A percentile compares a stretch with the other conserved stretches of the same genome.
phyloP scores from a whole-genome alignment of 1,284 basidiomycete genomes.

The Rhodofomes roseus region DNA sequence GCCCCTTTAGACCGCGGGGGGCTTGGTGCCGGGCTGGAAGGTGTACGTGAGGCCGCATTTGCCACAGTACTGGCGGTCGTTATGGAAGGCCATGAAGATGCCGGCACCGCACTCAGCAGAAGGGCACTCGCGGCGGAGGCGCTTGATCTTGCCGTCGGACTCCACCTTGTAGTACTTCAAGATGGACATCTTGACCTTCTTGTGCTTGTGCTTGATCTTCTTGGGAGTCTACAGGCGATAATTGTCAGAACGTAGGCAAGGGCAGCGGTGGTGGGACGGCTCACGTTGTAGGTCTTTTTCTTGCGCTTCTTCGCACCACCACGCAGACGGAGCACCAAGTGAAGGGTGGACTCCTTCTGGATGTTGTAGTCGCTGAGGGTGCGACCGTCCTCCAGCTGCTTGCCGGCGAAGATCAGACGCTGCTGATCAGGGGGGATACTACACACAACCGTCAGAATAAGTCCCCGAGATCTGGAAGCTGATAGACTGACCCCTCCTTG shows the following conservation, averaged over 20 bases:
- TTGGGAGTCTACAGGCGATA: slow-evolving; percentile 78
- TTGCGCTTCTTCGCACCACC: slow-evolving; percentile 99
- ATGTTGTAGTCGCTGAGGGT: slow-evolving; percentile 93
- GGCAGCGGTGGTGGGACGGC: slow-evolving; percentile 19
- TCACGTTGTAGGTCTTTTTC: slow-evolving; percentile 97
- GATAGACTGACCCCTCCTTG: slow-evolving; percentile 77
- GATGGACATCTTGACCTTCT: slow-evolving; percentile 99
- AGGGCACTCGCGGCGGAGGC: slow-evolving; percentile 95
- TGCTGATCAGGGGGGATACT: slow-evolving; percentile 96
- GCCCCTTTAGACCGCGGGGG: slow-evolving; percentile 52
- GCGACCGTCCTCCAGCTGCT: slow-evolving; percentile 95
- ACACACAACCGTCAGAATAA: background rate
- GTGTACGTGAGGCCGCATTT: slow-evolving; percentile 92
- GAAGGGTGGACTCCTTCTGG: slow-evolving; percentile 94
- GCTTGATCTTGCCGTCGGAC: slow-evolving; percentile 99
- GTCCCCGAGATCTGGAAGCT: background rate
- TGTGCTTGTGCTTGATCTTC: slow-evolving; percentile 99
- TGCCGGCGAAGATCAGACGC: slow-evolving; percentile 97
- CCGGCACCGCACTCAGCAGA: slow-evolving; percentile 90
- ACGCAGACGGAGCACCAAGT: slow-evolving; percentile 92
- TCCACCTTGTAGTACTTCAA: slow-evolving; percentile 99
- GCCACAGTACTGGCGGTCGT: slow-evolving; percentile 94
- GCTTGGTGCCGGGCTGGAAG: slow-evolving; percentile 78
- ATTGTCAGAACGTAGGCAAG: slow-evolving; percentile 4
- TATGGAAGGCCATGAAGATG: slow-evolving; percentile 96